Evolutionary conservation across 257 asterid species (phyloP), one percentile per base, ranked within the genome.

Genomic region (Solanum microdontum): DNA sequence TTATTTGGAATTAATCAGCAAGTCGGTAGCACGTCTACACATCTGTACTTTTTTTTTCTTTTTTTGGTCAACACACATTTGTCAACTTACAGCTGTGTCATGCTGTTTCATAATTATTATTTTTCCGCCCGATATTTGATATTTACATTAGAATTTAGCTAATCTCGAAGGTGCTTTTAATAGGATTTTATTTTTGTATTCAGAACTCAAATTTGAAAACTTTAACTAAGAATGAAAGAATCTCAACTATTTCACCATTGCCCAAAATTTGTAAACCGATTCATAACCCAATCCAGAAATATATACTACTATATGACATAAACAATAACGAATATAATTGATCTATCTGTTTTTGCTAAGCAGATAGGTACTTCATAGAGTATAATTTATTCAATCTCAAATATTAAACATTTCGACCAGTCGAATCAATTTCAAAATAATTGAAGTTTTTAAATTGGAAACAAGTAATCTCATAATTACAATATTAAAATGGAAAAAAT

Each of bases 161-260:
- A 9, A 62, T 62, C 0, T 1, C 0, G 0, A 0, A 51, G 23
- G 62, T 51, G 4, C 4, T 51, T 51, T 6, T 17, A 17, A 17
- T 17, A 55, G 66, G 0, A 55, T 55, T 19, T 55, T 55, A 6
- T 2, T 58, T 55, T 19, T 7, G 4, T 55, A 55, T 7, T 19
- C 24, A 7, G 0, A 58, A 7, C 0, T 58, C 24, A 55, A 19
- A 7, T 19, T 58, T 1, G 0, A 62, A 23, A 62, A 3, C 0
- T 62, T n/a, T 23, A 9, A 23, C 1, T 9, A 23, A 62, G 1
- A 62, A 4, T 0, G 30, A 62, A 23, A 9, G 7, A 23, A 23
- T 62, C 69, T 2, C 28, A 62, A 62, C 3, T 4, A 23, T 62
- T 62, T 0, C 7, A 62, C 1, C 0, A 23, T 6, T 17, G 10